A percentile compares a stretch with the other conserved stretches of the same genome.
Conservation (phyloP, 371 early-diverging fungal genomes). For the Nematocida major region DNA sequence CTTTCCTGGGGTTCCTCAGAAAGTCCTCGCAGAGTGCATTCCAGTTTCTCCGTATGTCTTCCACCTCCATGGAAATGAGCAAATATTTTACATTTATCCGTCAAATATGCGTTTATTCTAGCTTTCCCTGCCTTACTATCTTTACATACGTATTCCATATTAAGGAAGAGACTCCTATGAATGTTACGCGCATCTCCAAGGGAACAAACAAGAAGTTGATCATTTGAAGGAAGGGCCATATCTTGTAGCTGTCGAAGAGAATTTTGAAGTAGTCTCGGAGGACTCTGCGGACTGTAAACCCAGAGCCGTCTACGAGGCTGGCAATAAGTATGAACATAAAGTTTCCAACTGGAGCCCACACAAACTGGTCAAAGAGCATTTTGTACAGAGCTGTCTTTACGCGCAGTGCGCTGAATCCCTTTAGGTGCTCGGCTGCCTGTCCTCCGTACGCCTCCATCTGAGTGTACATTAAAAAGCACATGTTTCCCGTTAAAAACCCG, state of each 20-base stretch:
- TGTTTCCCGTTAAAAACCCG: constrained; percentile 35
- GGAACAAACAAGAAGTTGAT: constrained; percentile 47
- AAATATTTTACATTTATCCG: background rate
- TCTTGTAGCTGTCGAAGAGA: constrained; percentile 19
- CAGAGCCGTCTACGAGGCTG: background rate
- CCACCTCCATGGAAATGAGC: background rate
- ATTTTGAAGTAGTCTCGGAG: background rate
- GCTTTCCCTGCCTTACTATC: background rate
- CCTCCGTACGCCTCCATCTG: background rate
- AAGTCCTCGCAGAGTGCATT: background rate
- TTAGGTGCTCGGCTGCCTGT: background rate
- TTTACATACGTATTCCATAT: constrained; percentile 39
- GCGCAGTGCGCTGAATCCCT: background rate
- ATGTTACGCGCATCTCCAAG: constrained; percentile 1
- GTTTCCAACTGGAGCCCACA: constrained; percentile 28
- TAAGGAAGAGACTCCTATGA: constrained; percentile 2
- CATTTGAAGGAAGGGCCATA: constrained; percentile 44
- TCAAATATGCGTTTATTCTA: background rate
- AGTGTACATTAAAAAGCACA: constrained; percentile 30
- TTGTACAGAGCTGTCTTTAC: constrained; percentile 18
- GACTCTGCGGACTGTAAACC: background rate
- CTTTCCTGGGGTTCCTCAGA: background rate
- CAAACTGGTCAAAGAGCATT: constrained; percentile 46
- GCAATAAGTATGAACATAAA: constrained; percentile 11
- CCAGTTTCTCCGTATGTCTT: constrained; percentile 14